phyloP scores from a whole-genome alignment of 306 rosid species.

The Calophaca sinica region DNA sequence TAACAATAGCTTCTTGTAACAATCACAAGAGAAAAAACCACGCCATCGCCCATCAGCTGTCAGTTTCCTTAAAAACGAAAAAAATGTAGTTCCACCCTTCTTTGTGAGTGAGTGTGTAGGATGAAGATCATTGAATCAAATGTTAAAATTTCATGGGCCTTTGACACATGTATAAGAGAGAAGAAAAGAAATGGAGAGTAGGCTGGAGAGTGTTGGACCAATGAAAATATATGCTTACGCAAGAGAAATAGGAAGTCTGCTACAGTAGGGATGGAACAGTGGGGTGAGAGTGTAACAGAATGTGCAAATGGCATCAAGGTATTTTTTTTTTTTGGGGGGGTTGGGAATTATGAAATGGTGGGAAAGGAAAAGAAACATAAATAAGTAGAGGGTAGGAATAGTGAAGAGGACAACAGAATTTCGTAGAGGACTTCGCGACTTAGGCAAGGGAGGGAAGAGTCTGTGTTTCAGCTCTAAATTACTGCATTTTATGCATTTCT shows the following conservation, averaged over 20 bases:
- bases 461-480: not conserved
- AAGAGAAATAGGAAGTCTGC: too few relatives aligned
- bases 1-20: constrained; percentile 20
- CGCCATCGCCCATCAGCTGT: not conserved
- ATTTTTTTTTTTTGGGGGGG: too few relatives aligned
- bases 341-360: not conserved
- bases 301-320: not conserved
- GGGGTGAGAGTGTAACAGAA: not conserved
- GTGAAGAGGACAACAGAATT: not conserved
- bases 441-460: not conserved
- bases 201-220: too few relatives aligned
- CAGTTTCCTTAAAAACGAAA: not conserved
- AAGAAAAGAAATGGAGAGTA: not conserved
- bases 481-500: not conserved
- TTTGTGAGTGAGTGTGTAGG: not conserved
- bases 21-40: constrained; percentile 18
- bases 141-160: not conserved
- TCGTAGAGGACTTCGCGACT: not conserved
- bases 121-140: constrained; percentile 2
- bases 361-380: constrained; percentile 2
- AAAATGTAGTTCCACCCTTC: constrained; percentile 14
- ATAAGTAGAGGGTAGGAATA: not conserved
- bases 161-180: not conserved
- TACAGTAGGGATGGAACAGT: too few relatives aligned
- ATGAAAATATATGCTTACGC: too few relatives aligned